Percentiles rank a stretch among this genome's conserved stretches.
These are phyloP conservation scores for Heterobasidion occidentale DNA, from an alignment of 1,284 basidiomycete genomes.

Conservation along the genomic window DNA sequence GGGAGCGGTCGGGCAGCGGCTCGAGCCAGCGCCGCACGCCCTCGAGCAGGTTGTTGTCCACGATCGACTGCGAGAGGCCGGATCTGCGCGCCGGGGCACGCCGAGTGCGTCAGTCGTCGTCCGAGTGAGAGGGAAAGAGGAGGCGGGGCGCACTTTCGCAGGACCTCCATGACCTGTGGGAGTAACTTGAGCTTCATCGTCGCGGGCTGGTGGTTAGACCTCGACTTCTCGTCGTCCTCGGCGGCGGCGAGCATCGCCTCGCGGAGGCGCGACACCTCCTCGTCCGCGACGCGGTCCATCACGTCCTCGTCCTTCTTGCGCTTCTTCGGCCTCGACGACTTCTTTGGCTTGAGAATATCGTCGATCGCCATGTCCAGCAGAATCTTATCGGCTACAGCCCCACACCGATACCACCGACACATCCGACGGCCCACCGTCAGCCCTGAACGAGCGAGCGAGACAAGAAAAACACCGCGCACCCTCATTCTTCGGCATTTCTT, in stretches of 20 bases:
- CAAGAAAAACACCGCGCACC: slow-evolving; percentile 32
- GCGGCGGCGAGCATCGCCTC: slow-evolving; percentile 86
- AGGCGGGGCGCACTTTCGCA: slow-evolving; percentile 74
- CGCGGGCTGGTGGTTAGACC: slow-evolving; percentile 79
- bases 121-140: background rate
- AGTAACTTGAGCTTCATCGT: slow-evolving; percentile 82
- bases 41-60: slow-evolving; percentile 92
- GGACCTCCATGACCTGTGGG: slow-evolving; percentile 83
- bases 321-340: slow-evolving; percentile 50
- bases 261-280: slow-evolving; percentile 80
- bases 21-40: slow-evolving; percentile 92
- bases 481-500: slow-evolving; percentile 62
- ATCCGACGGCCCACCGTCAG: too few species aligned
- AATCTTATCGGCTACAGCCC: slow-evolving; percentile 44
- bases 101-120: background rate
- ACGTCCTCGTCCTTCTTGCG: slow-evolving; percentile 76
- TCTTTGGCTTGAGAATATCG: slow-evolving; percentile 78
- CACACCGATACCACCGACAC: too few species aligned
- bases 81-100: slow-evolving; percentile 32
- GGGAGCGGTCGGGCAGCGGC: slow-evolving; percentile 85
- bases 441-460: background rate
- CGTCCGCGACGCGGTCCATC: slow-evolving; percentile 86
- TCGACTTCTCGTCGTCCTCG: slow-evolving; percentile 78
- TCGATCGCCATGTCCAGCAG: slow-evolving; percentile 72
- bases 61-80: slow-evolving; percentile 84